These are phyloP conservation scores for Medicago lupulina DNA, from an alignment of 306 rosid species.

Conservation along the genomic window DNA sequence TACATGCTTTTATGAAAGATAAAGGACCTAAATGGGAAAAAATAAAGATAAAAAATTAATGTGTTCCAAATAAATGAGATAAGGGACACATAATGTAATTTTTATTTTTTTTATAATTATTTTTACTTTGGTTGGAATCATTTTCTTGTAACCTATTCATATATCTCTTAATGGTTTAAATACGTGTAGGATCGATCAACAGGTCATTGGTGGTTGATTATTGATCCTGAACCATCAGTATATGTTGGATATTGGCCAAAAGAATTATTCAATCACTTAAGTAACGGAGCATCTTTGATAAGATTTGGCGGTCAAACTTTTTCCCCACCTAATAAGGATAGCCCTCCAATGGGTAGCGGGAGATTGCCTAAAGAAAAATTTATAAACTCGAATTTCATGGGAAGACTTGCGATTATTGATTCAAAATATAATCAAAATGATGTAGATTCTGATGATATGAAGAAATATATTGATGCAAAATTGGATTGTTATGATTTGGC, in stretches of 20 bases:
- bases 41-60: too few relatives aligned
- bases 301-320: slow-evolving; percentile 19
- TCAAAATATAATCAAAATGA: too few relatives aligned
- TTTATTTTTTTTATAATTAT: neutral
- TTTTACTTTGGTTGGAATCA: neutral
- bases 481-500: neutral
- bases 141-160: neutral
- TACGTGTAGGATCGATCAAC: neutral
- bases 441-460: neutral
- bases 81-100: neutral
- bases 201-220: slow-evolving; percentile 12
- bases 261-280: neutral
- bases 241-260: slow-evolving; percentile 32
- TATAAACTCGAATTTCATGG: neutral
- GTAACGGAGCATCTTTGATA: neutral
- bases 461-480: neutral
- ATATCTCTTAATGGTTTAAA: neutral
- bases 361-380: neutral
- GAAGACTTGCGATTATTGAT: neutral
- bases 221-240: neutral
- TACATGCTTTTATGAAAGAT: too few relatives aligned
- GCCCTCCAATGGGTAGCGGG: slow-evolving; percentile 37
- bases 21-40: too few relatives aligned
- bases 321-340: neutral
- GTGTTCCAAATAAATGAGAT: too few relatives aligned